phyloP scores from a whole-genome alignment of 73 alveolate genomes.

The Paramecium biaurelia region DNA sequence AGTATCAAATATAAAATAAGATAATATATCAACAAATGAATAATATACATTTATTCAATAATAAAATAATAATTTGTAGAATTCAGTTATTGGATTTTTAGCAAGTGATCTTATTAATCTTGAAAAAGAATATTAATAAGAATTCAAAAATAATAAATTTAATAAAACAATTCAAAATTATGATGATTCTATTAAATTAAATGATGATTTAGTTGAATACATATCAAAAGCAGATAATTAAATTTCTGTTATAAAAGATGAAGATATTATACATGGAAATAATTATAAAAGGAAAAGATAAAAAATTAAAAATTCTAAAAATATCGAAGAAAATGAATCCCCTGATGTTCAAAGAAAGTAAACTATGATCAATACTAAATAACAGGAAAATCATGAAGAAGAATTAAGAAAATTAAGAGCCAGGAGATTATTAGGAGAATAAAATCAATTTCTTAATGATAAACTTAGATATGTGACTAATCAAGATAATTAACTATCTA shows the following conservation, averaged over 20 bases:
- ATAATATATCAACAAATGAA: neutral
- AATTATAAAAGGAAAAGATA: neutral
- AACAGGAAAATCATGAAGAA: neutral
- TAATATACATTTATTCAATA: neutral
- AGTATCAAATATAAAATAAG: neutral
- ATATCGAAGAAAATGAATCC: neutral
- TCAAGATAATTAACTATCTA: neutral
- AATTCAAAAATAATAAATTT: neutral
- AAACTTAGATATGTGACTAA: neutral
- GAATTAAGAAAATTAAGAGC: neutral
- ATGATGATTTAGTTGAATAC: conserved; percentile 5
- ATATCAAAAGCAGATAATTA: neutral
- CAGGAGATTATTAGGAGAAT: neutral
- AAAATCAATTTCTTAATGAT: neutral
- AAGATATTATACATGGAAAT: neutral
- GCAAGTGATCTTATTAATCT: neutral
- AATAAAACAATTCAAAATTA: neutral
- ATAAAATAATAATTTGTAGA: neutral
- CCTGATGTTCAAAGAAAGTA: conserved; percentile 18
- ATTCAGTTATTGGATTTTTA: neutral
- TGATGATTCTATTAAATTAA: neutral
- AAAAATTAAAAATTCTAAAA: neutral
- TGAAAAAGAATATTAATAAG: neutral
- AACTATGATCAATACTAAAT: neutral
- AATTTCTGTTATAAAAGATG: neutral